A percentile compares a stretch with the other conserved stretches of the same genome.
Conservation (phyloP, 192 early-diverging fungal genomes). For the Podila clonocystis region DNA sequence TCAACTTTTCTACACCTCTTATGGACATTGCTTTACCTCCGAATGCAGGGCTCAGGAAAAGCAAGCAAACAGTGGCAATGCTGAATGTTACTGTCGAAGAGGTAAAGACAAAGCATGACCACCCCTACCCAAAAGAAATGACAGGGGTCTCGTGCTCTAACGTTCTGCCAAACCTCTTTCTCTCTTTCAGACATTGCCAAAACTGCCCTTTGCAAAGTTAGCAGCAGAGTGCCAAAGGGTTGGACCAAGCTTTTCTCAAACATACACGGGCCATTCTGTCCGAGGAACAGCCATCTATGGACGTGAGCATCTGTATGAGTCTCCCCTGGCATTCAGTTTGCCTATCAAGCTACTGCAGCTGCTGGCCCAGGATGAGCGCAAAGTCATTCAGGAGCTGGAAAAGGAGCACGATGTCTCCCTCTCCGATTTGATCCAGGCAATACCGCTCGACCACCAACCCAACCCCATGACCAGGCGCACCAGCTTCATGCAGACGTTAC, state of each 20-base stretch:
- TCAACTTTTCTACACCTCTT: slow-evolving; percentile 8
- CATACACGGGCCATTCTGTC: slow-evolving; percentile 28
- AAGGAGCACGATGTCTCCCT: slow-evolving; percentile 22
- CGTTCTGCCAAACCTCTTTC: not conserved
- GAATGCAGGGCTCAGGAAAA: slow-evolving; percentile 12
- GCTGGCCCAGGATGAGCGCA: slow-evolving; percentile 28
- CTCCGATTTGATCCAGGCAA: slow-evolving; percentile 40
- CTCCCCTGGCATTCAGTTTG: slow-evolving; percentile 31
- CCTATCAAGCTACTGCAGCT: slow-evolving; percentile 35
- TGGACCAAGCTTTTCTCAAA: slow-evolving; percentile 41
- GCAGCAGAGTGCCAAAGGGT: slow-evolving; percentile 6
- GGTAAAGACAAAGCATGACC: slow-evolving; percentile 8
- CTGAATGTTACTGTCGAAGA: slow-evolving; percentile 30
- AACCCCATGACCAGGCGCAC: slow-evolving; percentile 38
- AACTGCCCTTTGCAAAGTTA: slow-evolving; percentile 7
- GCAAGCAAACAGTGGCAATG: slow-evolving; percentile 30
- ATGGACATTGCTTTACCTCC: slow-evolving; percentile 18
- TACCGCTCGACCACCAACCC: slow-evolving; percentile 39
- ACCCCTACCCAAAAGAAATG: not conserved
- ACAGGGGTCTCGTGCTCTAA: not conserved
- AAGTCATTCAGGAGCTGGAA: slow-evolving; percentile 35
- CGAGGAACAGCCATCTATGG: slow-evolving; percentile 31
- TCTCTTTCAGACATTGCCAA: slow-evolving; percentile 14
- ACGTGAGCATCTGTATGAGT: slow-evolving; percentile 42
- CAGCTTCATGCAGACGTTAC: slow-evolving; percentile 36